phyloP scores from a whole-genome alignment of 2,329 filamentous ascomycete species.

The Cadophora sp. region DNA sequence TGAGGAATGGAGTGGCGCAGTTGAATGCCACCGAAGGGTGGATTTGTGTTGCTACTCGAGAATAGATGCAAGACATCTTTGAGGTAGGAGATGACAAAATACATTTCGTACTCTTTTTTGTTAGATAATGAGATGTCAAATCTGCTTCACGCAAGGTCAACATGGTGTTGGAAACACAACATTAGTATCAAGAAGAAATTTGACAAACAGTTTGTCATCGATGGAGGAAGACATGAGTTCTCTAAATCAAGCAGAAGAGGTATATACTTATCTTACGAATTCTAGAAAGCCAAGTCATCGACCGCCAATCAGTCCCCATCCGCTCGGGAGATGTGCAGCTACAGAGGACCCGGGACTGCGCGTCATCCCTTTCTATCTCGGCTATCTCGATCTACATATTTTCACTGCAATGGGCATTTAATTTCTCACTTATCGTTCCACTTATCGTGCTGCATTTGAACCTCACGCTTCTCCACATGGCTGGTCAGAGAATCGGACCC shows the following conservation, averaged over 20 bases:
- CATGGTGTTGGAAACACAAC: not conserved
- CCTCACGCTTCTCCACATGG: not conserved
- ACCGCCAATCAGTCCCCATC: not conserved
- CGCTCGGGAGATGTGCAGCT: not conserved
- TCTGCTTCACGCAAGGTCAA: not conserved
- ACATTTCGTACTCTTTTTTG: not conserved
- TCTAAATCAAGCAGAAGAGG: not conserved
- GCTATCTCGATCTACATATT: conserved; percentile 13
- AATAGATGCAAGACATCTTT: conserved; percentile 7
- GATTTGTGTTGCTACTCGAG: not conserved
- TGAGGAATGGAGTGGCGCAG: conserved; percentile 22
- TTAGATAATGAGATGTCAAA: not conserved
- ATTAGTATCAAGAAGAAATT: not conserved
- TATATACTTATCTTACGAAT: not conserved
- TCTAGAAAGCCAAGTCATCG: not conserved
- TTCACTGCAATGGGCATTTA: not conserved
- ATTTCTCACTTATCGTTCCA: not conserved
- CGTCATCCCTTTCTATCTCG: conserved; percentile 12
- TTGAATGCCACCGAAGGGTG: not conserved
- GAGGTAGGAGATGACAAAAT: not conserved
- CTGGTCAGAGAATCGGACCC: not conserved
- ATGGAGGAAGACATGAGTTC: no score
- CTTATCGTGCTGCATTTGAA: not conserved
- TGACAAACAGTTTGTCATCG: no score
- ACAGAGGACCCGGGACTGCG: not conserved